Evolutionary conservation across 2,329 filamentous ascomycete genomes (phyloP).

Genomic region (Aureobasidium sp.): DNA sequence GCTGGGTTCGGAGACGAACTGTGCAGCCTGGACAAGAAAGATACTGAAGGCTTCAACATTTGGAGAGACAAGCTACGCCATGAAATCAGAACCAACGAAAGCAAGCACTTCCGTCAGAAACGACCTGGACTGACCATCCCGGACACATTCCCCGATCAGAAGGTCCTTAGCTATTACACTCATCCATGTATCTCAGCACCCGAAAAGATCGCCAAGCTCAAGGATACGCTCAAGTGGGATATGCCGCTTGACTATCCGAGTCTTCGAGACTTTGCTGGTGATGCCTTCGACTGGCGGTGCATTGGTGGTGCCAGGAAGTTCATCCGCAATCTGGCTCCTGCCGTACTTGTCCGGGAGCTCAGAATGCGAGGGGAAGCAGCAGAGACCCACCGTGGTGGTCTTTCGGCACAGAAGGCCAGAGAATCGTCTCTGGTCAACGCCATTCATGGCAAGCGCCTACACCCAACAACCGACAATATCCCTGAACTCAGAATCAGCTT

Average conservation of each 20-base stretch:
- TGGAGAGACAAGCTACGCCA: constrained; percentile 68
- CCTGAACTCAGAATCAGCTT: constrained; percentile 74
- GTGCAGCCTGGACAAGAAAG: constrained; percentile 54
- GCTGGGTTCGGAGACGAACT: constrained; percentile 77
- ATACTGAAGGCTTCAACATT: constrained; percentile 49
- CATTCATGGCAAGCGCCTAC: constrained; percentile 60
- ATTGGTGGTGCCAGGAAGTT: constrained; percentile 75
- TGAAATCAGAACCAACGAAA: constrained; percentile 77
- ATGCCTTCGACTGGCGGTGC: constrained; percentile 81
- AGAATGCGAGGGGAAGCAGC: constrained; percentile 28
- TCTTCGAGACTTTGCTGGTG: constrained; percentile 64
- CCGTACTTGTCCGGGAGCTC: constrained; percentile 58
- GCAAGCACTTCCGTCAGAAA: constrained; percentile 66
- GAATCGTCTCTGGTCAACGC: constrained; percentile 52
- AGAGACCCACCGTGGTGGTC: constrained; percentile 17
- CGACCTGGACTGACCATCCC: constrained; percentile 70
- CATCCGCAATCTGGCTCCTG: constrained; percentile 68
- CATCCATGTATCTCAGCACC: constrained; percentile 70
- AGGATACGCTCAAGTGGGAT: constrained; percentile 51
- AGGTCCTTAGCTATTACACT: constrained; percentile 78
- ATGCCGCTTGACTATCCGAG: constrained; percentile 55
- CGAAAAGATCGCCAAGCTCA: constrained; percentile 48
- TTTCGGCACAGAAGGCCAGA: constrained; percentile 36
- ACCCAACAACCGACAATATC: constrained; percentile 65
- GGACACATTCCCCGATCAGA: constrained; percentile 68